Conservation (phyloP, 768 basidiomycete genomes). For the Udeniomyces megalosporus region DNA sequence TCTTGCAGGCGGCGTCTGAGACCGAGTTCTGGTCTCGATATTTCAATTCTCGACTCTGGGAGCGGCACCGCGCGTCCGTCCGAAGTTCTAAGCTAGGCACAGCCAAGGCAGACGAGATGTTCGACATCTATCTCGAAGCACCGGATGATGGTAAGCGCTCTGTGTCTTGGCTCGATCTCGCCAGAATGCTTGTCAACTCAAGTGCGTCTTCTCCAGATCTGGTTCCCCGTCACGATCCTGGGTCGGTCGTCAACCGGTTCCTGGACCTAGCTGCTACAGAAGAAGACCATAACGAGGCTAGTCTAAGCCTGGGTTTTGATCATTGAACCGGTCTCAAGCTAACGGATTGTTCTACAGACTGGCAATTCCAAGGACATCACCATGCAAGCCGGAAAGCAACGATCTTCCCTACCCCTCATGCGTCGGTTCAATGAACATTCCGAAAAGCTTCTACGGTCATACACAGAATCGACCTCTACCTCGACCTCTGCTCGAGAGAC, state of each 20-base stretch:
- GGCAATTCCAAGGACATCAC: constrained; percentile 81
- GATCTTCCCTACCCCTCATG: constrained; percentile 75
- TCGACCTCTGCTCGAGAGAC: background rate
- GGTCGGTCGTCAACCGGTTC: constrained; percentile 55
- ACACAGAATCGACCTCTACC: background rate
- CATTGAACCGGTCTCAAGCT: no score
- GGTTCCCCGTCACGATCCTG: constrained; percentile 54
- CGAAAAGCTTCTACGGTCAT: constrained; percentile 61
- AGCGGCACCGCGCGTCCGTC: constrained; percentile 83
- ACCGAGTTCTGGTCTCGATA: constrained; percentile 93
- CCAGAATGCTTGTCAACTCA: no score
- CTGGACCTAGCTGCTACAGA: constrained; percentile 73
- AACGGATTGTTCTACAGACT: no score
- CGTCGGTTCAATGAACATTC: constrained; percentile 97
- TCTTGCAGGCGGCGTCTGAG: constrained; percentile 42
- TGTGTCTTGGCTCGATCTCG: background rate
- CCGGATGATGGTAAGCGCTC: constrained; percentile 68
- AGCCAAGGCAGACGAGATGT: constrained; percentile 50
- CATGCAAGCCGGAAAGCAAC: constrained; percentile 86
- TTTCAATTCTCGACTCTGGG: constrained; percentile 89
- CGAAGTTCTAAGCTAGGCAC: constrained; percentile 55
- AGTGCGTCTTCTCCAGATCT: no score
- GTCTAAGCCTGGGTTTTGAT: constrained; percentile 8
- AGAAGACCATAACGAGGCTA: constrained; percentile 79
- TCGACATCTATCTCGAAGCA: constrained; percentile 89